phyloP scores from a whole-genome alignment of 306 rosid species.

The Myrica gale region DNA sequence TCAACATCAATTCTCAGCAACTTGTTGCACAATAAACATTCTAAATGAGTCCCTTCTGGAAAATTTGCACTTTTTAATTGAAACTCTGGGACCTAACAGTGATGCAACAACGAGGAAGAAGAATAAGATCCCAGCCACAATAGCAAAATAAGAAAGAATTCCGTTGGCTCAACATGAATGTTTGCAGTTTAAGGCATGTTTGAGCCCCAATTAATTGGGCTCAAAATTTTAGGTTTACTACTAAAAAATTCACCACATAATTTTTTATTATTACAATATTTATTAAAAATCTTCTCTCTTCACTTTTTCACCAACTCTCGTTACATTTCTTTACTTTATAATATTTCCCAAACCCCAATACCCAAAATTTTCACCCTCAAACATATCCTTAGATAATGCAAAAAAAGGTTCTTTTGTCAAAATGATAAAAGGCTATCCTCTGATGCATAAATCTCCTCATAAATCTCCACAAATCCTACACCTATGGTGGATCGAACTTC shows the following conservation, averaged over 20 bases:
- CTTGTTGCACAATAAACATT: neutral
- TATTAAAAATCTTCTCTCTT: no score
- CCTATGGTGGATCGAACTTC: neutral
- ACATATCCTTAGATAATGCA: no score
- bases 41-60: slow-evolving; percentile 4
- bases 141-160: neutral
- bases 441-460: neutral
- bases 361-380: no score
- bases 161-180: neutral
- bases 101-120: no score
- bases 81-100: neutral
- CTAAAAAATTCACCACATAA: no score
- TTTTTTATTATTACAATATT: no score
- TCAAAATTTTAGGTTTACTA: no score
- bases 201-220: no score
- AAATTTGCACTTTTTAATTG: neutral
- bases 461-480: neutral
- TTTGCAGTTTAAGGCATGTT: neutral
- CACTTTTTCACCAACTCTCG: no score
- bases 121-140: neutral
- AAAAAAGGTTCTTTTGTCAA: neutral
- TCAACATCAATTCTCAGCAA: neutral
- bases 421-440: neutral
- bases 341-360: no score
- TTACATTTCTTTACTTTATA: no score